A percentile compares a stretch with the other conserved stretches of the same genome.
Conservation (phyloP, 768 basidiomycete species). For the Xerocomellus chrysenteron region DNA sequence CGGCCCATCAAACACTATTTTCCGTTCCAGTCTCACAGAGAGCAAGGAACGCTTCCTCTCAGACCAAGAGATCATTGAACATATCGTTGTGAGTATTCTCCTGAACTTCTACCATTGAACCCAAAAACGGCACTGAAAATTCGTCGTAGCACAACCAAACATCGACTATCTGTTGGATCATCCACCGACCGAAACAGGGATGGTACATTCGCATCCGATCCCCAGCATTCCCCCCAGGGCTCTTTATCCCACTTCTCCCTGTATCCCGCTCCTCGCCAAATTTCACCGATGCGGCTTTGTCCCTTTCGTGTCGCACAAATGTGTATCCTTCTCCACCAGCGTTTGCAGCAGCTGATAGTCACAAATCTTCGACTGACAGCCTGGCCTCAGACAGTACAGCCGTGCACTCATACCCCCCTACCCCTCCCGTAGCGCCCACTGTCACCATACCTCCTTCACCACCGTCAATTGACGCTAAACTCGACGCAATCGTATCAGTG, state of each 20-base stretch:
- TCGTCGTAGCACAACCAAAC: slow-evolving; percentile 61
- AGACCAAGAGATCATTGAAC: slow-evolving; percentile 75
- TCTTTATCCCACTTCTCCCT: slow-evolving; percentile 55
- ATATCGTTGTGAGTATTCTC: slow-evolving; percentile 56
- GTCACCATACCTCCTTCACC: slow-evolving; percentile 37
- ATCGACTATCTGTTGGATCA: slow-evolving; percentile 65
- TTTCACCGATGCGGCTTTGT: slow-evolving; percentile 51
- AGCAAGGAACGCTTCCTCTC: slow-evolving; percentile 69
- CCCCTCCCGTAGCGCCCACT: slow-evolving; percentile 40
- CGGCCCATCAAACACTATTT: slow-evolving; percentile 10
- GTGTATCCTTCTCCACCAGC: slow-evolving; percentile 25
- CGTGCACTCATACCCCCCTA: slow-evolving; percentile 60
- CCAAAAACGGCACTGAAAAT: neutral
- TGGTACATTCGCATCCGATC: slow-evolving; percentile 83
- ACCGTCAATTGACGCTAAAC: slow-evolving; percentile 30
- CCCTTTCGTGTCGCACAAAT: slow-evolving; percentile 53
- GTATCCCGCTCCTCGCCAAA: slow-evolving; percentile 46
- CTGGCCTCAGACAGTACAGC: slow-evolving; percentile 31
- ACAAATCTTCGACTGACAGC: slow-evolving; percentile 29
- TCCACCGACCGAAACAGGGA: slow-evolving; percentile 76
- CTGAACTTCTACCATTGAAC: neutral
- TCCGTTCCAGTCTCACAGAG: slow-evolving; percentile 8
- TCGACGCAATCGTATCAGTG: slow-evolving; percentile 18
- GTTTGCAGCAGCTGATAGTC: neutral
- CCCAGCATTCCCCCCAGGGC: slow-evolving; percentile 64